These are phyloP conservation scores for Leccinum variicolor DNA, from an alignment of 768 basidiomycete species.

Conservation along the genomic window DNA sequence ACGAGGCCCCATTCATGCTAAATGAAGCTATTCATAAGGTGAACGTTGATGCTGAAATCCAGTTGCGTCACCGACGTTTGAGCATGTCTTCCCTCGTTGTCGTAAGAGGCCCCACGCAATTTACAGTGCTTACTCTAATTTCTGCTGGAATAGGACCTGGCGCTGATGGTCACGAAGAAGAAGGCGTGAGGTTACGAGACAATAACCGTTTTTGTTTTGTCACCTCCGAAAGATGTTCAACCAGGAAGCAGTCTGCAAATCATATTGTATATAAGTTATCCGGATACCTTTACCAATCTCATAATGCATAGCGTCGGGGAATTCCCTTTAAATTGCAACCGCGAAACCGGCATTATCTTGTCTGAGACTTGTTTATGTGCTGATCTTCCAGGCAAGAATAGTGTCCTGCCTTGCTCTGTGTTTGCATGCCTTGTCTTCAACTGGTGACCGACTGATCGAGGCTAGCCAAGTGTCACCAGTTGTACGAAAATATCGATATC, in stretches of 20 bases:
- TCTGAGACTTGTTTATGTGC: no score
- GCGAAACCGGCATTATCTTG: no score
- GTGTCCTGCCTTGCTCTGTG: no score
- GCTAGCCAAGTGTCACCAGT: no score
- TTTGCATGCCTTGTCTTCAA: no score
- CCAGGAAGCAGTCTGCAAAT: no score
- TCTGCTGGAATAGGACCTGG: conserved; percentile 22
- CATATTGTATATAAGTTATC: neutral
- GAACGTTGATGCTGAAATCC: neutral
- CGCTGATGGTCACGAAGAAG: conserved; percentile 13
- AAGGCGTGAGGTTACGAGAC: neutral
- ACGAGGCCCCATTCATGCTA: neutral
- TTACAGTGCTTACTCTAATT: neutral
- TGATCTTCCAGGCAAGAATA: no score
- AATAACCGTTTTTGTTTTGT: neutral
- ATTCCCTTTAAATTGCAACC: neutral
- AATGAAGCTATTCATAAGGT: conserved; percentile 7
- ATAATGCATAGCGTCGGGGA: neutral
- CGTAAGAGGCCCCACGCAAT: conserved; percentile 11
- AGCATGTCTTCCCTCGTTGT: conserved; percentile 21
- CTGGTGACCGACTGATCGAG: no score
- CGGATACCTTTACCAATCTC: neutral
- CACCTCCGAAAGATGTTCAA: neutral
- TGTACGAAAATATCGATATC: no score
- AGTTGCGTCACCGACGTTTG: conserved; percentile 8